These are phyloP conservation scores for Podila horticola DNA, from an alignment of 192 early-diverging fungal genomes.

Conservation along the genomic window DNA sequence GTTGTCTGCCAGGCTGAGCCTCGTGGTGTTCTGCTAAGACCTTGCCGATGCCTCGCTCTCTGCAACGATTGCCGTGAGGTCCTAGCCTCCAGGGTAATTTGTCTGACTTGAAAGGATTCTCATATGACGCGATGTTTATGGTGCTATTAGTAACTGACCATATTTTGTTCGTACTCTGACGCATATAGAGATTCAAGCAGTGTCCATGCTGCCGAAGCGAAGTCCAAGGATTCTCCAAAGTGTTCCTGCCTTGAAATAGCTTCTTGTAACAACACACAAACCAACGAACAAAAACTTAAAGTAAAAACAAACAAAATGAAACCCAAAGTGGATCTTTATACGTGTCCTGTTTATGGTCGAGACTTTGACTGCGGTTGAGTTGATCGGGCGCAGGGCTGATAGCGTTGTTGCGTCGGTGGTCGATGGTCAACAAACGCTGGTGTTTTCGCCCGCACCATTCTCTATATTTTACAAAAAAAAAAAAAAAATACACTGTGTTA, in stretches of 20 bases:
- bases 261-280: not conserved
- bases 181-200: slow-evolving; percentile 39
- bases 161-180: no score
- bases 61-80: slow-evolving; percentile 50
- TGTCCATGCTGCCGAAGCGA: slow-evolving; percentile 50
- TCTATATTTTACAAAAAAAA: not conserved
- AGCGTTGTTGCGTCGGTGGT: not conserved
- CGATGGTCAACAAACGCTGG: slow-evolving; percentile 1
- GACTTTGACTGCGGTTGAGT: no score
- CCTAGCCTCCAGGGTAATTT: slow-evolving; percentile 40
- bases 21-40: slow-evolving; percentile 32
- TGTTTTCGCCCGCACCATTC: not conserved
- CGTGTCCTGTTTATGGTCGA: not conserved
- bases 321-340: not conserved
- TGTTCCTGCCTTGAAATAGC: slow-evolving; percentile 27
- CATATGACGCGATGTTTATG: no score
- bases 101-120: not conserved
- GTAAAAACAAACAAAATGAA: not conserved
- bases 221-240: slow-evolving; percentile 50
- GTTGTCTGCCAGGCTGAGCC: slow-evolving; percentile 49
- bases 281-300: not conserved
- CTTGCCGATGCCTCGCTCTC: slow-evolving; percentile 46
- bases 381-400: not conserved
- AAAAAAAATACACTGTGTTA: not conserved
- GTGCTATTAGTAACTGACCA: no score